These are phyloP conservation scores for Asterella californica DNA, from an alignment of 225 moss, liverwort and hornwort genomes.

Conservation along the genomic window DNA sequence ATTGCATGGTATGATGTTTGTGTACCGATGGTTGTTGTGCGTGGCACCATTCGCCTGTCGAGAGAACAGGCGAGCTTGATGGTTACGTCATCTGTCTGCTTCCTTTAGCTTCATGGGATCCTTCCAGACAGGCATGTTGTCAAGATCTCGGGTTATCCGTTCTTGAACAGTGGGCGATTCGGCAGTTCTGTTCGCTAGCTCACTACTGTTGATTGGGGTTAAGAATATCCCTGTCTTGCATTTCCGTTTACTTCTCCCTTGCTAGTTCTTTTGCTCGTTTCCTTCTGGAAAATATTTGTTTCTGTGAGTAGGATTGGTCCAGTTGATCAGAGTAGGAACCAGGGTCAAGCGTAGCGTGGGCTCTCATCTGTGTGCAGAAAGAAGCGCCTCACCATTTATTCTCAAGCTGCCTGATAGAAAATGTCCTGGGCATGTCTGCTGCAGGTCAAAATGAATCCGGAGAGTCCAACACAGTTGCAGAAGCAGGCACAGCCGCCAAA, in stretches of 20 bases:
- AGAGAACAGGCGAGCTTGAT: neutral
- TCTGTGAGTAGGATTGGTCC: neutral
- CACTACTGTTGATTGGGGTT: neutral
- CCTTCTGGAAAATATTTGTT: neutral
- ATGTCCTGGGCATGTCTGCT: neutral
- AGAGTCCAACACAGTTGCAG: neutral
- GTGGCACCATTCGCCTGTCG: no score
- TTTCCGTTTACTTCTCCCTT: neutral
- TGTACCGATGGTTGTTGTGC: no score
- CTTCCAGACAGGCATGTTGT: neutral
- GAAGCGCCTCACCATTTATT: neutral
- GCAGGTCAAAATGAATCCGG: constrained; percentile 16
- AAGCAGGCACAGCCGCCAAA: neutral
- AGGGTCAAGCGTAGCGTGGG: neutral
- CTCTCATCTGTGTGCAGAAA: neutral
- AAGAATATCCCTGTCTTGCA: neutral
- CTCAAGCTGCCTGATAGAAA: neutral
- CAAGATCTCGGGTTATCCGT: neutral
- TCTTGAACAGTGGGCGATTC: neutral
- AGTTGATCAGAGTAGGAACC: neutral
- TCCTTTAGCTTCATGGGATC: no score
- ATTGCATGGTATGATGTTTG: neutral
- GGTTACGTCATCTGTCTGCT: neutral
- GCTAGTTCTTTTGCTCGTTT: neutral
- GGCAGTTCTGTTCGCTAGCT: neutral